These are phyloP conservation scores for Prunus armeniaca DNA, from an alignment of 306 rosid genomes.

Conservation along the genomic window DNA sequence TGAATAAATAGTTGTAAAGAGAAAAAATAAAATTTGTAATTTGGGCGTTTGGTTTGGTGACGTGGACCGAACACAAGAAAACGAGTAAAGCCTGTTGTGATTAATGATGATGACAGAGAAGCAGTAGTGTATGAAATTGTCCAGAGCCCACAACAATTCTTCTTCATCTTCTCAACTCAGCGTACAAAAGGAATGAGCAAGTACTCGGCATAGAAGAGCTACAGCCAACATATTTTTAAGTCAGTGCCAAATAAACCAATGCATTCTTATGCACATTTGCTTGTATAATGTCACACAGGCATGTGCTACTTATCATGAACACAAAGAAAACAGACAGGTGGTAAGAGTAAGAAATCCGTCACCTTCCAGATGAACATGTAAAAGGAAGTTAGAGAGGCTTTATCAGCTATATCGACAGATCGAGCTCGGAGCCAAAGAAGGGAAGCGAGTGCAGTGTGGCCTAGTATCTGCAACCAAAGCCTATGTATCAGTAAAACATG, in stretches of 20 bases:
- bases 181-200: conserved; percentile 24
- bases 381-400: conserved; percentile 19
- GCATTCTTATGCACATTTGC: too few relatives aligned
- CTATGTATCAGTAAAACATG: background rate
- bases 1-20: too few relatives aligned
- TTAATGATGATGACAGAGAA: too few relatives aligned
- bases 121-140: too few relatives aligned
- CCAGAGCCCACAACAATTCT: background rate
- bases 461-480: conserved; percentile 2
- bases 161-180: background rate
- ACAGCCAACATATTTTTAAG: background rate
- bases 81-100: too few relatives aligned
- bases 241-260: background rate
- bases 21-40: too few relatives aligned
- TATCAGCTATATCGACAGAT: conserved; percentile 13
- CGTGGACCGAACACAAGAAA: too few relatives aligned
- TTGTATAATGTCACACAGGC: too few relatives aligned
- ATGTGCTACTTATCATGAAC: too few relatives aligned
- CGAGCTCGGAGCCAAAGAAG: conserved; percentile 19
- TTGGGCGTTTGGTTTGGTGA: too few relatives aligned
- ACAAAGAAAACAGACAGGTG: too few relatives aligned
- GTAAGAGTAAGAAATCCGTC: background rate
- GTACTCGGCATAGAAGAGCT: conserved; percentile 25
- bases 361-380: conserved; percentile 31
- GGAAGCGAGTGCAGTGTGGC: conserved; percentile 21